phyloP scores from a whole-genome alignment of 202 grass and related monocot species.

The Schoenoplectus tabernaemontani region DNA sequence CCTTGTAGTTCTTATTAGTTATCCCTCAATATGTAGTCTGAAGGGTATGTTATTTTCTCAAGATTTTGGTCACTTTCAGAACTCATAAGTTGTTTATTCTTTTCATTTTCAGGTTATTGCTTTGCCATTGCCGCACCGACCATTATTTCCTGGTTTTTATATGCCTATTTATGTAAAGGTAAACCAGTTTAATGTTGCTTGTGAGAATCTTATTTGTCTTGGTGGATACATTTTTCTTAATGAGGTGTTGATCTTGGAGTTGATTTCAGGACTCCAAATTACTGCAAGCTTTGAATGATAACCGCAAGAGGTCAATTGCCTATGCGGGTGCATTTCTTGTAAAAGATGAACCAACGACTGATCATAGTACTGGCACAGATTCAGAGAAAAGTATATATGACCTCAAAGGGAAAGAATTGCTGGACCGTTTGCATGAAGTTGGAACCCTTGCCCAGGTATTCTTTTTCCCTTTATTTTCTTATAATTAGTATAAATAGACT shows the following conservation, averaged over 20 bases:
- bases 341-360: slow-evolving; percentile 64
- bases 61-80: slow-evolving; percentile 12
- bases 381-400: slow-evolving; percentile 78
- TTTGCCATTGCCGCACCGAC: slow-evolving; percentile 84
- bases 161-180: slow-evolving; percentile 96
- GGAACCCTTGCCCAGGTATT: slow-evolving; percentile 75
- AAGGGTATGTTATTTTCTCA: not conserved
- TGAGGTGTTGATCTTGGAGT: slow-evolving; percentile 4
- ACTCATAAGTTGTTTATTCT: slow-evolving; percentile 11
- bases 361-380: slow-evolving; percentile 63
- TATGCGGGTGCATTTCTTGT: slow-evolving; percentile 95
- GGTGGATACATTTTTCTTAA: slow-evolving; percentile 18
- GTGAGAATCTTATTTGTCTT: slow-evolving; percentile 15
- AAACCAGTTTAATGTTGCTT: slow-evolving; percentile 9
- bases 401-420: slow-evolving; percentile 90
- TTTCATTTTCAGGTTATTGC: slow-evolving; percentile 67
- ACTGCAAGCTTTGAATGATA: slow-evolving; percentile 67
- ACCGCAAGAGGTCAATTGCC: slow-evolving; percentile 55
- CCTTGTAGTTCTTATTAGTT: not conserved
- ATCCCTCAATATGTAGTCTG: not conserved
- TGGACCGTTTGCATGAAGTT: slow-evolving; percentile 89
- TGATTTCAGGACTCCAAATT: slow-evolving; percentile 63
- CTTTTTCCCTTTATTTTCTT: slow-evolving; percentile 9
- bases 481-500: slow-evolving; percentile 17
- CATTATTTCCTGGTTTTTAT: slow-evolving; percentile 97